Percentiles rank a stretch among this genome's conserved stretches.
These are phyloP conservation scores for Begonia fuchsioides DNA, from an alignment of 306 rosid genomes.

Conservation along the genomic window DNA sequence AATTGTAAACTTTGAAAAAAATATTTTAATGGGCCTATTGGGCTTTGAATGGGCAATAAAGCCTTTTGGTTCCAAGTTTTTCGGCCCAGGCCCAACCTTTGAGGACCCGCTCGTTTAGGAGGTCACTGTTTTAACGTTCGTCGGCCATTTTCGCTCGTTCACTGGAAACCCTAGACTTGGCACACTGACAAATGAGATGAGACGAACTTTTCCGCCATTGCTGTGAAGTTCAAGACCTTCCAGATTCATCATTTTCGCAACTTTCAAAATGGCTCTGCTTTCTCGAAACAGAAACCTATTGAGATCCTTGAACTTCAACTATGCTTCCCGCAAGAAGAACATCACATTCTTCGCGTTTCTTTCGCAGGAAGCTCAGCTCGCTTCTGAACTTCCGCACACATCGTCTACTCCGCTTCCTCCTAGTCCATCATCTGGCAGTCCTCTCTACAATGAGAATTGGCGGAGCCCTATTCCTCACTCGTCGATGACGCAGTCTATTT, in stretches of 20 bases:
- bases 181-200: background rate
- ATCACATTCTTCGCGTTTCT: constrained; percentile 53
- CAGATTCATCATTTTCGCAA: constrained; percentile 33
- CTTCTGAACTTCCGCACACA: constrained; percentile 17
- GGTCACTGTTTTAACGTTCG: no score
- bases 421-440: constrained; percentile 72
- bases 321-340: constrained; percentile 15
- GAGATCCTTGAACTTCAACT: constrained; percentile 12
- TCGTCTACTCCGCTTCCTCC: constrained; percentile 62
- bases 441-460: constrained; percentile 84
- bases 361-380: constrained; percentile 59
- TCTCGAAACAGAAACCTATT: constrained; percentile 34
- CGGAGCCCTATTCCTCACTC: constrained; percentile 28
- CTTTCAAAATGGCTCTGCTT: constrained; percentile 63
- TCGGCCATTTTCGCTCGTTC: background rate
- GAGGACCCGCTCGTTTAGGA: no score
- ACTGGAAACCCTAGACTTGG: constrained; percentile 2
- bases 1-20: no score
- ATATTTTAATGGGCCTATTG: no score
- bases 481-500: constrained; percentile 13
- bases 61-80: no score
- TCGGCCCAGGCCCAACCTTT: no score
- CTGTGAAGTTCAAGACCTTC: background rate
- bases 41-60: no score
- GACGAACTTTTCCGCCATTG: background rate